Evolutionary conservation across 345 rosid species (phyloP).

Genomic region (Cochlearia excelsa): DNA sequence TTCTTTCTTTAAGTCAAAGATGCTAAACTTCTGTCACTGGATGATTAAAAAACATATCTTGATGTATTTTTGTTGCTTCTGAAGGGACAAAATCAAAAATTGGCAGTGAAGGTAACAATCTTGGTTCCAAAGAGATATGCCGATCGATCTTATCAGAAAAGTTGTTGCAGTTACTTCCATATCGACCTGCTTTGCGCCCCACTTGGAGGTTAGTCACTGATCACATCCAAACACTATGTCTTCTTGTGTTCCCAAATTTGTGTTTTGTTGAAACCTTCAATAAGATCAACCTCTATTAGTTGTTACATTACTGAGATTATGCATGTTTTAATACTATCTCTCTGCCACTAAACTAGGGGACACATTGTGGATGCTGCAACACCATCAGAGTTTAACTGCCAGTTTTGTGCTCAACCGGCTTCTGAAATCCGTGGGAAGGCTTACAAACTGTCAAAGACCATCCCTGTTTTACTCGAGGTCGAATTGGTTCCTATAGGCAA

Average conservation of each 20-base stretch:
- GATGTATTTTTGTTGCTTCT: constrained; percentile 4
- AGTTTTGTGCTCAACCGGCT: constrained; percentile 51
- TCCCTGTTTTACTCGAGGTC: constrained; percentile 49
- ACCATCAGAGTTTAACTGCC: constrained; percentile 38
- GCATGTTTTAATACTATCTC: constrained; percentile 10
- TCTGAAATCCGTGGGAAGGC: constrained; percentile 43
- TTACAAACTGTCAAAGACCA: constrained; percentile 37
- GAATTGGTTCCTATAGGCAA: constrained; percentile 42
- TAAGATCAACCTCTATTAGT: constrained; percentile 9
- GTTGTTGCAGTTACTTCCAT: constrained; percentile 29
- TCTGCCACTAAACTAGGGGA: constrained; percentile 44
- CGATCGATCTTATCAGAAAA: constrained; percentile 31
- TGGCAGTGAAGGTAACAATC: constrained; percentile 30
- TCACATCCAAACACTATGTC: constrained; percentile 2
- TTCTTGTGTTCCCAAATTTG: constrained; percentile 3
- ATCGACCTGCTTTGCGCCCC: constrained; percentile 45
- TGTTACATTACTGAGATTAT: constrained; percentile 19
- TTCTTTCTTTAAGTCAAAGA: constrained; percentile 18
- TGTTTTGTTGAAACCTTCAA: neutral
- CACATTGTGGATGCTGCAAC: constrained; percentile 38
- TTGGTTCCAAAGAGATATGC: constrained; percentile 32
- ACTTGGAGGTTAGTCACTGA: constrained; percentile 51
- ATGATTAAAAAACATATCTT: neutral
- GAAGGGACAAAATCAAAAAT: constrained; percentile 36
- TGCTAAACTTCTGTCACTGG: constrained; percentile 21